Percentiles rank a stretch among this genome's conserved stretches.
Conservation (phyloP, 192 early-diverging fungal genomes). For the Rhizophlyctis rosea region DNA sequence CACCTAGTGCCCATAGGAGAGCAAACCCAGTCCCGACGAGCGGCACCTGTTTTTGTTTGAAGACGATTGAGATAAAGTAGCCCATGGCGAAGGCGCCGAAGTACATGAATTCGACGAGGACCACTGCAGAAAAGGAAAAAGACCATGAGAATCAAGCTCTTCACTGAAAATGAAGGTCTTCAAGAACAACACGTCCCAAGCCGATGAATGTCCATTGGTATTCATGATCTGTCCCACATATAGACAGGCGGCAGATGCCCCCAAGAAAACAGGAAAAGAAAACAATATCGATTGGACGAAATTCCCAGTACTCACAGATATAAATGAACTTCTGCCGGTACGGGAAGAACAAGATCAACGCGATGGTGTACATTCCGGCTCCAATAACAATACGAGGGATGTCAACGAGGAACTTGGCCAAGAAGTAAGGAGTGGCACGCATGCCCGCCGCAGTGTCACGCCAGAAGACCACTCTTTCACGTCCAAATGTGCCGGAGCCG, state of each 20-base stretch:
- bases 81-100: constrained; percentile 56
- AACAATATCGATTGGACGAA: not conserved
- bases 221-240: no score
- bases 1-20: constrained; percentile 62
- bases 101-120: constrained; percentile 31
- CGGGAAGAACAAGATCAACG: constrained; percentile 59
- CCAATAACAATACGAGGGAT: constrained; percentile 59
- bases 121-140: no score
- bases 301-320: constrained; percentile 12
- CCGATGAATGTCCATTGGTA: no score
- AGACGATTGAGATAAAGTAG: constrained; percentile 51
- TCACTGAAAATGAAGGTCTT: no score
- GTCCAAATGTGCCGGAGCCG: constrained; percentile 53
- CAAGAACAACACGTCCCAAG: no score
- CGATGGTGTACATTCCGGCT: constrained; percentile 50
- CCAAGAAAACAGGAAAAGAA: no score
- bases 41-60: constrained; percentile 37
- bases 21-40: constrained; percentile 59
- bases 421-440: constrained; percentile 55
- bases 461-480: constrained; percentile 65
- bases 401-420: constrained; percentile 60
- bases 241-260: no score
- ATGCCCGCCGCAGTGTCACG: constrained; percentile 58
- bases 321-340: constrained; percentile 27
- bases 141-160: no score